A percentile compares a stretch with the other conserved stretches of the same genome.
These are phyloP conservation scores for Tolypocladium inflatum DNA, from an alignment of 2,329 filamentous ascomycete genomes.

Conservation along the genomic window DNA sequence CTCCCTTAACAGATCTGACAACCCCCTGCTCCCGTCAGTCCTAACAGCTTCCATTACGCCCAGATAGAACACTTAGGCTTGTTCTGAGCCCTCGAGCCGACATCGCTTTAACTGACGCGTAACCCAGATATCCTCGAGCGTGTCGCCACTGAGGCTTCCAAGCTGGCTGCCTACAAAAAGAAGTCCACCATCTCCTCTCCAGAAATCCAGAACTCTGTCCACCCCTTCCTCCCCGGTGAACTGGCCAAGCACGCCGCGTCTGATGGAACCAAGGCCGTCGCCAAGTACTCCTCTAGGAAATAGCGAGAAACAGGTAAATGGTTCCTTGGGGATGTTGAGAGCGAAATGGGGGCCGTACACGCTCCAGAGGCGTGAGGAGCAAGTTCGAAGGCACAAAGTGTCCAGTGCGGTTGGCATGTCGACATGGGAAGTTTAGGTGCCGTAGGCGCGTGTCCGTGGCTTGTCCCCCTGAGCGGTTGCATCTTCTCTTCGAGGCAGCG, in stretches of 20 bases:
- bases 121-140: conserved; percentile 91
- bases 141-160: conserved; percentile 95
- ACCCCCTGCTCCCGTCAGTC: not conserved
- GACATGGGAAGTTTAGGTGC: too few relatives aligned
- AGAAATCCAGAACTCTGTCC: conserved; percentile 98
- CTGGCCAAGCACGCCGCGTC: conserved; percentile 99
- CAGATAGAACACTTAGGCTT: not conserved
- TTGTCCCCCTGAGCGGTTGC: too few relatives aligned
- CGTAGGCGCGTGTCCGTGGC: too few relatives aligned
- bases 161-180: conserved; percentile 99
- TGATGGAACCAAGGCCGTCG: conserved; percentile 99
- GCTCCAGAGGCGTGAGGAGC: too few relatives aligned
- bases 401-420: too few relatives aligned
- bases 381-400: too few relatives aligned
- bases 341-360: too few relatives aligned
- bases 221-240: conserved; percentile 95
- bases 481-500: too few relatives aligned
- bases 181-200: conserved; percentile 99
- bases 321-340: too few relatives aligned
- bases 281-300: conserved; percentile 84
- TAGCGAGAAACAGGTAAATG: too few relatives aligned
- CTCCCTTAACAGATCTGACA: not conserved
- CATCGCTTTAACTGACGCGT: too few relatives aligned
- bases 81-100: not conserved
- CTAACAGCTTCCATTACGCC: not conserved